Conservation (phyloP, 148 eudicot species). For the Rhododendron ferrugineum region DNA sequence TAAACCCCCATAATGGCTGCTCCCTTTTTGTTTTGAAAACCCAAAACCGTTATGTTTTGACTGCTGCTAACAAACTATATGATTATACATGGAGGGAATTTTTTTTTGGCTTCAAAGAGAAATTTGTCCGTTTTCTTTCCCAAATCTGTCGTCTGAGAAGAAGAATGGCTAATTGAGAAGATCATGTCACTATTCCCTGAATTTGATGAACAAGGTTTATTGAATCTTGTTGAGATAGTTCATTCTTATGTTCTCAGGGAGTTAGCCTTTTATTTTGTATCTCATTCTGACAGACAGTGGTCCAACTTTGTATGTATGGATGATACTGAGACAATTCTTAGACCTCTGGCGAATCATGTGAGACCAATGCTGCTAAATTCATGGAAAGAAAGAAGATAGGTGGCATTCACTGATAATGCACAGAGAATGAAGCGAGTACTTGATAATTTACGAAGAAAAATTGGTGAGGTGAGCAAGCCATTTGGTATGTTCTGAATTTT, state of each 20-base stretch:
- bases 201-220: too few species aligned
- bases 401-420: slow-evolving; percentile 66
- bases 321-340: slow-evolving; percentile 72
- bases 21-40: too few species aligned
- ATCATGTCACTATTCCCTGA: slow-evolving; percentile 66
- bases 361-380: slow-evolving; percentile 78
- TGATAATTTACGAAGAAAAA: slow-evolving; percentile 71
- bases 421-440: slow-evolving; percentile 61
- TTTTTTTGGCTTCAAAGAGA: too few species aligned
- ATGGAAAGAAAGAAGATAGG: slow-evolving; percentile 77
- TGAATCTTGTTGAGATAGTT: not conserved
- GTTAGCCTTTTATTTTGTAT: not conserved
- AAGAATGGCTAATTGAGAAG: slow-evolving; percentile 47
- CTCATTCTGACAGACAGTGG: slow-evolving; percentile 15
- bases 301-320: slow-evolving; percentile 42
- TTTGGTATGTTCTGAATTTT: not conserved
- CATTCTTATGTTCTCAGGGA: slow-evolving; percentile 1
- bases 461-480: slow-evolving; percentile 70
- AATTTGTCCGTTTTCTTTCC: too few species aligned
- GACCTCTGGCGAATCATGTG: slow-evolving; percentile 68
- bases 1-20: too few species aligned
- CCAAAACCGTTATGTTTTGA: too few species aligned
- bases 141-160: too few species aligned
- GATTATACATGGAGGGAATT: too few species aligned
- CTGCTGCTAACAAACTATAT: too few species aligned